These are phyloP conservation scores for Stromatinia cepivora DNA, from an alignment of 2,329 filamentous ascomycete genomes.

Conservation along the genomic window DNA sequence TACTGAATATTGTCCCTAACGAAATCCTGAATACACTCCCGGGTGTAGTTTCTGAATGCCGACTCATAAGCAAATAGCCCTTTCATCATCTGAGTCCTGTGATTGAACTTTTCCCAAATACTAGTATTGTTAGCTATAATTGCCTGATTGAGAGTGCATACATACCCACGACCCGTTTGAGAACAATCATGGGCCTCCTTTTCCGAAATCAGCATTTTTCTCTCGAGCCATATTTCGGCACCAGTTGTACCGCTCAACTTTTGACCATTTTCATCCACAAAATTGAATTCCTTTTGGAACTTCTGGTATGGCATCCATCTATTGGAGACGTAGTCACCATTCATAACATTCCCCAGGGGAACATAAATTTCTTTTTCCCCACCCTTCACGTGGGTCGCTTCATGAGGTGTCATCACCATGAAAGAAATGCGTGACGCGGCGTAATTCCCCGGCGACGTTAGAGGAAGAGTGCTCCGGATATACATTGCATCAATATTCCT, in stretches of 20 bases:
- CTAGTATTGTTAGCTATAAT: slow-evolving; percentile 40
- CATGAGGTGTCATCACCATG: slow-evolving; percentile 38
- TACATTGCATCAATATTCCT: slow-evolving; percentile 63
- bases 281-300: slow-evolving; percentile 46
- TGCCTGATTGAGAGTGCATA: slow-evolving; percentile 18
- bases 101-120: slow-evolving; percentile 64
- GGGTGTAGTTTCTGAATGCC: slow-evolving; percentile 62
- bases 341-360: slow-evolving; percentile 51
- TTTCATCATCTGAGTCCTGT: slow-evolving; percentile 70
- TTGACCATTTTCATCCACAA: slow-evolving; percentile 37
- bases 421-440: slow-evolving; percentile 36
- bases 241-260: slow-evolving; percentile 37
- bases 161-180: slow-evolving; percentile 56
- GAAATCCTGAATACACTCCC: slow-evolving; percentile 60
- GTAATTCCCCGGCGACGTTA: slow-evolving; percentile 42
- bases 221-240: slow-evolving; percentile 55
- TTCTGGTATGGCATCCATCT: slow-evolving; percentile 49
- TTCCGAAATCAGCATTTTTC: slow-evolving; percentile 63
- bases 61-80: slow-evolving; percentile 67
- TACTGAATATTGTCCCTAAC: slow-evolving; percentile 67
- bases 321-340: slow-evolving; percentile 48
- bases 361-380: slow-evolving; percentile 30
- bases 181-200: slow-evolving; percentile 56
- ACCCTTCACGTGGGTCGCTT: slow-evolving; percentile 36
- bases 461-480: slow-evolving; percentile 60